These are phyloP conservation scores for Hyaloscypha bicolor DNA, from an alignment of 495 filamentous ascomycete species.

Conservation along the genomic window DNA sequence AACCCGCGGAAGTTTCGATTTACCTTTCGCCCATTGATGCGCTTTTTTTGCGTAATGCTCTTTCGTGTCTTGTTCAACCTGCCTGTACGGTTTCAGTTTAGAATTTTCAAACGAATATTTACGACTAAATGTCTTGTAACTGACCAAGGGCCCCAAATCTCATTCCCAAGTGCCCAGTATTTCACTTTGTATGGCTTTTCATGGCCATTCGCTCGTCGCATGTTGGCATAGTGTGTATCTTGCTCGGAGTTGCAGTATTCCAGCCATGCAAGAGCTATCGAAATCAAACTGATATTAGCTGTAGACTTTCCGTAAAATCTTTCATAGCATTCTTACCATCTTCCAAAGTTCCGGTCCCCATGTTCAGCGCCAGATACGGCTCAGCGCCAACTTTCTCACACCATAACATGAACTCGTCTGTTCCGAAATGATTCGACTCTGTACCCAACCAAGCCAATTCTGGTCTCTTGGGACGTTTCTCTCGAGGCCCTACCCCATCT, in stretches of 20 bases:
- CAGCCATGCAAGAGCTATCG: conserved; percentile 54
- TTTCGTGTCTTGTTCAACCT: conserved; percentile 64
- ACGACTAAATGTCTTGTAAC: neutral
- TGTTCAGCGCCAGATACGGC: conserved; percentile 64
- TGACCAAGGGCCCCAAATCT: conserved; percentile 50
- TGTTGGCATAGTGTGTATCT: conserved; percentile 68
- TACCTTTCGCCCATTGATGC: conserved; percentile 59
- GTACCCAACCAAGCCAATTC: conserved; percentile 65
- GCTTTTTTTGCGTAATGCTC: conserved; percentile 66
- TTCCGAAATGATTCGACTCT: conserved; percentile 65
- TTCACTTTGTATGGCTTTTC: conserved; percentile 58
- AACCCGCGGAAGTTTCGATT: neutral
- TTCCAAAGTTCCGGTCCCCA: conserved; percentile 65
- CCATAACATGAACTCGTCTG: conserved; percentile 70
- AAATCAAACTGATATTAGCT: neutral
- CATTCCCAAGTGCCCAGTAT: conserved; percentile 53
- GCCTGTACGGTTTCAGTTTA: conserved; percentile 41
- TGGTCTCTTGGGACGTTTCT: conserved; percentile 55
- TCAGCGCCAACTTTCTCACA: conserved; percentile 62
- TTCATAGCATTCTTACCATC: conserved; percentile 42
- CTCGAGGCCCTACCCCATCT: conserved; percentile 63
- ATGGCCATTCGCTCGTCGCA: conserved; percentile 63
- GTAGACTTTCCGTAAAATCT: neutral
- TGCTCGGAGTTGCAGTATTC: conserved; percentile 64
- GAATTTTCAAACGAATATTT: conserved; percentile 31